These are phyloP conservation scores for Vitellaria paradoxa DNA, from an alignment of 179 eudicot species.

Conservation along the genomic window DNA sequence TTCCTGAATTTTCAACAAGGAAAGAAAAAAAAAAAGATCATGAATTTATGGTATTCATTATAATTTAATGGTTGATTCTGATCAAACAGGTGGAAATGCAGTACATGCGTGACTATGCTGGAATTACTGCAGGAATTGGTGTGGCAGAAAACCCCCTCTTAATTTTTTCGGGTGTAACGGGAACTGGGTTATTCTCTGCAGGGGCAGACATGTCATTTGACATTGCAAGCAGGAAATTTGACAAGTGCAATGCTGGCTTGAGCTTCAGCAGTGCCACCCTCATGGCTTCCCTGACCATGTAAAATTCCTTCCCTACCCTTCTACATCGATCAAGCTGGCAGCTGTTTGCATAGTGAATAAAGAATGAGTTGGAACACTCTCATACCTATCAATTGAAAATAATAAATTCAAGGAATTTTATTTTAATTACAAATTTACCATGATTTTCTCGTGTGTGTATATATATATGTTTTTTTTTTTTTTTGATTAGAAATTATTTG, in stretches of 20 bases:
- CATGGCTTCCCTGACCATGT: conserved; percentile 22
- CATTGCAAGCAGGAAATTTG: background rate
- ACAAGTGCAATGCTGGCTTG: conserved; percentile 21
- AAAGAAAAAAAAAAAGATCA: background rate
- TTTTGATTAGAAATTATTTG: background rate
- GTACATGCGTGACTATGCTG: conserved; percentile 21
- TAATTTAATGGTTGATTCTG: background rate
- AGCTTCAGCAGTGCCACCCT: conserved; percentile 17
- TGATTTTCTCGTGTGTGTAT: background rate
- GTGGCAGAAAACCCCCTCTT: conserved; percentile 9
- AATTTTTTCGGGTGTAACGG: conserved; percentile 23
- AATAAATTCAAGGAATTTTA: no score
- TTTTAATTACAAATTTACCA: no score
- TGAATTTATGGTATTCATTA: background rate
- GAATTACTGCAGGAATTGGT: conserved; percentile 21
- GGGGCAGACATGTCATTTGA: conserved; percentile 23
- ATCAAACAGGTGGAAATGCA: conserved; percentile 22
- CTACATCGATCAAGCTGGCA: no score
- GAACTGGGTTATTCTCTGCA: conserved; percentile 7
- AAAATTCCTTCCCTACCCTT: background rate
- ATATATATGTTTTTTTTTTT: no score
- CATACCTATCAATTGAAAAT: no score
- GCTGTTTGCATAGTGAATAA: no score
- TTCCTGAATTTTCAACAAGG: background rate
- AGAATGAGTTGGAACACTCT: no score